Evolutionary conservation across 78 protist species (phyloP).

Genomic region (Reticulomyxa filosa): DNA sequence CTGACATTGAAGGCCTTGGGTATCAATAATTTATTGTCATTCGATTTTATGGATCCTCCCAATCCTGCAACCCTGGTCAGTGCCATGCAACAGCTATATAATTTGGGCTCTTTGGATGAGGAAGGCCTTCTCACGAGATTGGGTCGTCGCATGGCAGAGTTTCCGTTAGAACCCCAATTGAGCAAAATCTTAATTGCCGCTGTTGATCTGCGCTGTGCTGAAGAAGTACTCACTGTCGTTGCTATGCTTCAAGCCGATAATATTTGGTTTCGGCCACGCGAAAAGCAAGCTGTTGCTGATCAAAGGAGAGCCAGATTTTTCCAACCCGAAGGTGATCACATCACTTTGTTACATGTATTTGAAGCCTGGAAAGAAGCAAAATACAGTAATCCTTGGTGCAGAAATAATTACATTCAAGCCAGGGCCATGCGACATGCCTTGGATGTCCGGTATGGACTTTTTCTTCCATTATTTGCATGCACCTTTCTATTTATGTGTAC

Average conservation of each 20-base stretch:
- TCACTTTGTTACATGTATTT: constrained; percentile 79
- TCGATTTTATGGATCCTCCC: constrained; percentile 97
- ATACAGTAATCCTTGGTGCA: constrained; percentile 53
- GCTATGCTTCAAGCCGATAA: constrained; percentile 77
- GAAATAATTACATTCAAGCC: constrained; percentile 82
- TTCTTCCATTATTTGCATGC: too few species aligned
- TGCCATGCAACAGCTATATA: constrained; percentile 51
- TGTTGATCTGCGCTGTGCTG: constrained; percentile 78
- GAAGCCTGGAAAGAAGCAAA: constrained; percentile 71
- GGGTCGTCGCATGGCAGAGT: constrained; percentile 91
- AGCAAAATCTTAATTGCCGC: constrained; percentile 67
- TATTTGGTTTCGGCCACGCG: constrained; percentile 88
- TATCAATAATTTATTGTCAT: constrained; percentile 70
- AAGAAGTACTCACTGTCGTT: constrained; percentile 81
- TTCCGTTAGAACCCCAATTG: constrained; percentile 90
- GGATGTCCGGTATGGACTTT: constrained; percentile 87
- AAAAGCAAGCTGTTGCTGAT: constrained; percentile 88
- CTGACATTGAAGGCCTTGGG: constrained; percentile 70
- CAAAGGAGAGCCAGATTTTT: constrained; percentile 63
- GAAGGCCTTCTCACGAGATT: constrained; percentile 88
- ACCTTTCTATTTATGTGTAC: too few species aligned
- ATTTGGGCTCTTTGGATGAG: constrained; percentile 83
- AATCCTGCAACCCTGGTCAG: constrained; percentile 60
- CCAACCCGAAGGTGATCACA: constrained; percentile 91
- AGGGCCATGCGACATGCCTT: constrained; percentile 71